A percentile compares a stretch with the other conserved stretches of the same genome.
These are phyloP conservation scores for Venturia nashicola DNA, from an alignment of 2,329 filamentous ascomycete species.

Conservation along the genomic window DNA sequence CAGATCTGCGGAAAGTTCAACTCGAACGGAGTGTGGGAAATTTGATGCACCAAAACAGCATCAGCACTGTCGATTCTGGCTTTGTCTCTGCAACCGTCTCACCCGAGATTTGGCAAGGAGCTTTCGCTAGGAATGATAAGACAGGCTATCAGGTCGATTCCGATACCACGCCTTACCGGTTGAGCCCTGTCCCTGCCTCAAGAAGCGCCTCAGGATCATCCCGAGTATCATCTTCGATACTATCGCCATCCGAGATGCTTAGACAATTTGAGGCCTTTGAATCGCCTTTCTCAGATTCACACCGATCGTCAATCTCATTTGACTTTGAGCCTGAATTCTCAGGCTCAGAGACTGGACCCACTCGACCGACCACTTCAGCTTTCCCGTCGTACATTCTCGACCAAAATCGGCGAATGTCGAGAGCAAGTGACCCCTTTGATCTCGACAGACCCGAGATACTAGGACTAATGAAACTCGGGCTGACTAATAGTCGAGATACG, in stretches of 20 bases:
- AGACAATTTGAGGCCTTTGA: neutral
- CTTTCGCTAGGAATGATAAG: neutral
- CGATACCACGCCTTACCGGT: neutral
- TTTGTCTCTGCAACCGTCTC: slow-evolving; percentile 7
- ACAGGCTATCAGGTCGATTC: neutral
- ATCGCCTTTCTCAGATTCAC: neutral
- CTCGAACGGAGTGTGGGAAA: neutral
- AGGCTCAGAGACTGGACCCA: neutral
- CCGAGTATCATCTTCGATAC: neutral
- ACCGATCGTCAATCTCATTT: neutral
- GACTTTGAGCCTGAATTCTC: neutral
- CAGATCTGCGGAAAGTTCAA: neutral
- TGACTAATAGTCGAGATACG: slow-evolving; percentile 13
- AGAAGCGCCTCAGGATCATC: neutral
- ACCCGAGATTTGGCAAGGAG: neutral
- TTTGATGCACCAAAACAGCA: slow-evolving; percentile 4
- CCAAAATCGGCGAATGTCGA: neutral
- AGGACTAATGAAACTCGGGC: slow-evolving; percentile 19
- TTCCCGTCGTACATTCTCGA: slow-evolving; percentile 6
- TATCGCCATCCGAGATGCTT: neutral
- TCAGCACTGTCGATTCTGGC: slow-evolving; percentile 6
- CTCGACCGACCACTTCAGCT: slow-evolving; percentile 1
- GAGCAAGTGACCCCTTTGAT: slow-evolving; percentile 24
- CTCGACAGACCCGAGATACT: slow-evolving; percentile 27
- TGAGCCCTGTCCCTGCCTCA: neutral